Base-by-base conservation (phyloP, 1,284 basidiomycete species). In the Boletus smithii region DNA sequence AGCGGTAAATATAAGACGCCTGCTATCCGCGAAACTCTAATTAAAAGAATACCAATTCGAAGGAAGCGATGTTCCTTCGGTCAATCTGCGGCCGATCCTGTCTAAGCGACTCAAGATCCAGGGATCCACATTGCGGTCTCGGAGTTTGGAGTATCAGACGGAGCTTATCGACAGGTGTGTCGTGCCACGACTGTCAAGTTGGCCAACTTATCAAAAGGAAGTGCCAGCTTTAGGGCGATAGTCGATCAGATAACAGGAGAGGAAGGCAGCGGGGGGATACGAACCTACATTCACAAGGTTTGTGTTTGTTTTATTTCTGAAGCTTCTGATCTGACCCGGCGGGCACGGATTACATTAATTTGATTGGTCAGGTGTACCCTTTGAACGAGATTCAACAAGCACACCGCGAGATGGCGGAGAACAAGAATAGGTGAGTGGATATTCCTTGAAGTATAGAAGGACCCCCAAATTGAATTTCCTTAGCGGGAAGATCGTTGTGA, bases 101-200 rank as follows among this genome's bases (percentile, higher is more conserved):
- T 85, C 75, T 70, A 98, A 97, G 73, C 84, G 95, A 8, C 77
- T 98, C 48, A 82, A 85, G 10, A 85, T 99, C 46, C 85, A 94
- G 67, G 95, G 94, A 18, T 90, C 89, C 11, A 97, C 92, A 0
- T 73, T 97, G 33, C 83, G 94, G 31, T 85, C 87, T 18, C 81
- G 92, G 41, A 78, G 80, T n/a, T 63, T 77, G 24, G 76, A 80
- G 51, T 97, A 97, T 68, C 94, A 97, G 69, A 74, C 80, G 5
- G 75, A 88, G 14, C 73, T 97, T 27, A 80, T 97, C 42, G 66
- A 75, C 39, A 76, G 79, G 76, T 93, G 54, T 44, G 70, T 58
- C 14, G n/a, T 4, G 16, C n/a, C 17, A 13, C 30, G 7, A 34
- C 36, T 18, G 18, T 27, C 42, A 33, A 53, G 31, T 13, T 22